A percentile compares a stretch with the other conserved stretches of the same genome.
phyloP scores from a whole-genome alignment of 2,329 filamentous ascomycete species.

The Alternaria triticina region DNA sequence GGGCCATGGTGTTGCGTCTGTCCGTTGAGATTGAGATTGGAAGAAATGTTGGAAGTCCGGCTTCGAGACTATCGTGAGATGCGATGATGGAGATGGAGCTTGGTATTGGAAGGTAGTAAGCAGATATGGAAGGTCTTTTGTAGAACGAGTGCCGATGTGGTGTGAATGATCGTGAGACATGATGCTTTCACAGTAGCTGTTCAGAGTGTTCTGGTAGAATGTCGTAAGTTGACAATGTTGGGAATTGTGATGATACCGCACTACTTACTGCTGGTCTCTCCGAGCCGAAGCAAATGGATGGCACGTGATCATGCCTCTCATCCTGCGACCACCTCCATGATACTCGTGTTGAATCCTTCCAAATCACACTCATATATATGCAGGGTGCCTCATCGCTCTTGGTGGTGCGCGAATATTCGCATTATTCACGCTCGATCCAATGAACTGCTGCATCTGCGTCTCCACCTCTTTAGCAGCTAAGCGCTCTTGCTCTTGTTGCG shows the following conservation, averaged over 20 bases:
- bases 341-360: neutral
- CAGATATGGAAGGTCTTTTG: neutral
- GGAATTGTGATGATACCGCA: no score
- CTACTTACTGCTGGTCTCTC: neutral
- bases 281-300: neutral
- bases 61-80: neutral
- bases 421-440: neutral
- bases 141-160: neutral
- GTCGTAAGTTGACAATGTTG: neutral
- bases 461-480: constrained; percentile 3
- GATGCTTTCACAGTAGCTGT: neutral
- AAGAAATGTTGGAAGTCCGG: neutral
- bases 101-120: neutral
- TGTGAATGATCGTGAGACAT: neutral
- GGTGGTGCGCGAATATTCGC: neutral
- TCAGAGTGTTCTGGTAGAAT: neutral
- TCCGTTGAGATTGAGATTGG: neutral
- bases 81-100: neutral
- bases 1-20: neutral
- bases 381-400: neutral
- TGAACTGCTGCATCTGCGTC: constrained; percentile 6
- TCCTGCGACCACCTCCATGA: no score
- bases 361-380: neutral
- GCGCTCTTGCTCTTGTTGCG: neutral
- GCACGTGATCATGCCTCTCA: neutral